A percentile compares a stretch with the other conserved stretches of the same genome.
Evolutionary conservation across 306 rosid genomes (phyloP).

Genomic region (Dryas drummondii): DNA sequence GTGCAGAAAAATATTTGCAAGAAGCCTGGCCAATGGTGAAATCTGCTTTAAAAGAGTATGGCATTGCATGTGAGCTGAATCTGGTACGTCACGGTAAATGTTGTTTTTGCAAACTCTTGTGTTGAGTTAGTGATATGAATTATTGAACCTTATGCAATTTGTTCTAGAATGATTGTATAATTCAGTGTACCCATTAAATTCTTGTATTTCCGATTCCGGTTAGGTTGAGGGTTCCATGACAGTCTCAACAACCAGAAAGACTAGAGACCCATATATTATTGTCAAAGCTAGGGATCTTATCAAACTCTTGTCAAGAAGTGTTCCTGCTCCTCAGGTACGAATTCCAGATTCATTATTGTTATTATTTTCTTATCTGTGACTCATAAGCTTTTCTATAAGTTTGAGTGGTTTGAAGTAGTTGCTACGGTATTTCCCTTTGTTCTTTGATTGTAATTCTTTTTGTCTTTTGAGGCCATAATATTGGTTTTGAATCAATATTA

Average conservation of each 20-base stretch:
- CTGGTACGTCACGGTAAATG: slow-evolving; percentile 40
- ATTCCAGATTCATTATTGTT: not conserved
- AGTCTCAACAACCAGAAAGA: slow-evolving; percentile 85
- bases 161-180: not conserved
- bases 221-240: slow-evolving; percentile 94
- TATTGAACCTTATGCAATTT: not conserved
- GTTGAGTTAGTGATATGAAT: not conserved
- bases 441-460: not conserved
- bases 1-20: slow-evolving; percentile 71
- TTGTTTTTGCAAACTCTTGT: not conserved
- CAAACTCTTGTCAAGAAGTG: slow-evolving; percentile 87
- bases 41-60: slow-evolving; percentile 58
- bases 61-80: slow-evolving; percentile 60
- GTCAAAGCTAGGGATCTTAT: slow-evolving; percentile 91
- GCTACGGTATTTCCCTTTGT: not conserved
- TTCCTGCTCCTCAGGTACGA: slow-evolving; percentile 83
- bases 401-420: not conserved
- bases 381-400: not conserved
- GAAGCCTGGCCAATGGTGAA: slow-evolving; percentile 71
- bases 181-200: not conserved
- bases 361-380: not conserved
- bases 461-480: not conserved
- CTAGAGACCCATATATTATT: slow-evolving; percentile 80
- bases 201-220: slow-evolving; percentile 1
- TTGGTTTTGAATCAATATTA: not conserved